Evolutionary conservation across 2,329 filamentous ascomycete species (phyloP).

Genomic region (Thelonectria discophora): DNA sequence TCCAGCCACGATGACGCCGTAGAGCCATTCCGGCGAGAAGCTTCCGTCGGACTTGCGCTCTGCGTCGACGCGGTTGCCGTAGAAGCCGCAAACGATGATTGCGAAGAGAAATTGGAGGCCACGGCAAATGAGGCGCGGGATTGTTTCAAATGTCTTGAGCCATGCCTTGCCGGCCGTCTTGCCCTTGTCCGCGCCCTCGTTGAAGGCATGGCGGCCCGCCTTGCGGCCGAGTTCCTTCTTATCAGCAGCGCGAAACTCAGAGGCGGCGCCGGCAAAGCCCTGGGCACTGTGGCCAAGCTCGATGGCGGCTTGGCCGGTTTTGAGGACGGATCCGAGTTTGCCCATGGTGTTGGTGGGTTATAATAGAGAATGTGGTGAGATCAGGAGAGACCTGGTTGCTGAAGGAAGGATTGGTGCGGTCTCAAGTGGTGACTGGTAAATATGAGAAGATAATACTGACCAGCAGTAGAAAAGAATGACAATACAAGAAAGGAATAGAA

Average conservation of each 20-base stretch:
- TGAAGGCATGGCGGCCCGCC: conserved; percentile 47
- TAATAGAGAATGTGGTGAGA: background rate
- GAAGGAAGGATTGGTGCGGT: background rate
- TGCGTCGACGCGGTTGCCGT: conserved; percentile 63
- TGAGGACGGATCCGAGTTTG: conserved; percentile 44
- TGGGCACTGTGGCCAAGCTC: conserved; percentile 45
- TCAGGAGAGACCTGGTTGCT: too few species aligned
- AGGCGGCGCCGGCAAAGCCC: conserved; percentile 39
- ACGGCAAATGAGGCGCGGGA: conserved; percentile 64
- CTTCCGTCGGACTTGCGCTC: conserved; percentile 50
- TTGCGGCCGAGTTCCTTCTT: conserved; percentile 47
- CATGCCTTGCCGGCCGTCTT: conserved; percentile 56
- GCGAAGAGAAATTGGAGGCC: conserved; percentile 76
- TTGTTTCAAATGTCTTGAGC: conserved; percentile 56
- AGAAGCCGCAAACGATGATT: conserved; percentile 74
- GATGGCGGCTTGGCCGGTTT: conserved; percentile 47
- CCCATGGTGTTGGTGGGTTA: conserved; percentile 33
- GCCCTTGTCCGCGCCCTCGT: conserved; percentile 48
- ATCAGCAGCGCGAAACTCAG: conserved; percentile 45
- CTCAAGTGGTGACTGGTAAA: background rate
- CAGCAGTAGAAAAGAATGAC: background rate
- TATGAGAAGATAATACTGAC: background rate
- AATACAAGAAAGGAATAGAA: background rate
- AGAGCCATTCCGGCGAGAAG: conserved; percentile 68
- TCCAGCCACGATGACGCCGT: conserved; percentile 67